phyloP scores from a whole-genome alignment of 2,329 filamentous ascomycete genomes.

The Chrysoporthe cubensis region DNA sequence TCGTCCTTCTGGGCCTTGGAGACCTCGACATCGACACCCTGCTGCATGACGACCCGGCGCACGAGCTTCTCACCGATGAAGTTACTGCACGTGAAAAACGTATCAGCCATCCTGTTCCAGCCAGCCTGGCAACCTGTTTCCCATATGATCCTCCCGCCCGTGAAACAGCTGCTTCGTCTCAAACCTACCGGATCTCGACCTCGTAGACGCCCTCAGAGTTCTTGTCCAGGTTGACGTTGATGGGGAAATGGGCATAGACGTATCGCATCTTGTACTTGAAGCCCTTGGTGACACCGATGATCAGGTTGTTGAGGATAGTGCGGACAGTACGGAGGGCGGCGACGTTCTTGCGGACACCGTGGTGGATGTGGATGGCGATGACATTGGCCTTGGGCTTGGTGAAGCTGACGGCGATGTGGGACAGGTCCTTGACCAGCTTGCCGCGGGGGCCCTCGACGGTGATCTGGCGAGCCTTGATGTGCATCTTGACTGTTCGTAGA shows the following conservation, averaged over 20 bases:
- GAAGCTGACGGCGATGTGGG: slow-evolving; percentile 96
- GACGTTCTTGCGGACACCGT: slow-evolving; percentile 96
- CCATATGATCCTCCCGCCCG: neutral
- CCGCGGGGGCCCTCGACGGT: slow-evolving; percentile 97
- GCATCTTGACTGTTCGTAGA: slow-evolving; percentile 79
- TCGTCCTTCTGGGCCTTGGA: slow-evolving; percentile 97
- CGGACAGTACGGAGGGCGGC: slow-evolving; percentile 97
- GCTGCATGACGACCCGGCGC: slow-evolving; percentile 84
- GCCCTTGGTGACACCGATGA: slow-evolving; percentile 97
- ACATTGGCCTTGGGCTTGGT: slow-evolving; percentile 80
- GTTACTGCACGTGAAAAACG: slow-evolving; percentile 65
- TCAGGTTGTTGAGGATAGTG: slow-evolving; percentile 97
- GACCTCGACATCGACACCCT: slow-evolving; percentile 87
- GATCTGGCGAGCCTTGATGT: slow-evolving; percentile 95
- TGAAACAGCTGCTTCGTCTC: slow-evolving; percentile 11
- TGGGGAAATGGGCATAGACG: slow-evolving; percentile 99
- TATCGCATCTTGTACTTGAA: slow-evolving; percentile 99
- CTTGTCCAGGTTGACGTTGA: slow-evolving; percentile 99
- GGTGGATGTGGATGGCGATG: slow-evolving; percentile 98
- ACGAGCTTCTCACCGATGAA: slow-evolving; percentile 99
- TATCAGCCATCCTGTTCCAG: slow-evolving; percentile 17
- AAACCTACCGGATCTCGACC: slow-evolving; percentile 92
- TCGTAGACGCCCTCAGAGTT: slow-evolving; percentile 84
- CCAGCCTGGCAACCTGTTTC: neutral
- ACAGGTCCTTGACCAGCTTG: slow-evolving; percentile 96